phyloP scores from a whole-genome alignment of 2,329 filamentous ascomycete genomes.

The Aspergillus calidoustus region DNA sequence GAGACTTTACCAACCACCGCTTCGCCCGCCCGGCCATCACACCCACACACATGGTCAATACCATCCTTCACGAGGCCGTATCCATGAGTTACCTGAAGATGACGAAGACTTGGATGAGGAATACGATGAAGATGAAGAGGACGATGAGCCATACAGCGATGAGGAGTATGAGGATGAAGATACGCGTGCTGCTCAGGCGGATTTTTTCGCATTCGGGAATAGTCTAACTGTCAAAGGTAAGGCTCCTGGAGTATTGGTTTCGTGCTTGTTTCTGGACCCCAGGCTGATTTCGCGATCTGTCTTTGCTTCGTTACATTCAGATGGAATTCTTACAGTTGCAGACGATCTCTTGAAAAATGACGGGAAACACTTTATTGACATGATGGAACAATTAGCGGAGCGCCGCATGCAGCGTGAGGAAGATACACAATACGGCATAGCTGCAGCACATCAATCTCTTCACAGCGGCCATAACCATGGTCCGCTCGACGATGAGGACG shows the following conservation, averaged over 20 bases:
- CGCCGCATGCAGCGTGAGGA: slow-evolving; percentile 96
- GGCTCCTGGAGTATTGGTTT: slow-evolving; percentile 23
- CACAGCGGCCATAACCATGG: slow-evolving; percentile 77
- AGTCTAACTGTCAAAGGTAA: slow-evolving; percentile 90
- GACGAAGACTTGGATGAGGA: slow-evolving; percentile 59
- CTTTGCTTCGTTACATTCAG: slow-evolving; percentile 49
- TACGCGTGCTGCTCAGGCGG: slow-evolving; percentile 67
- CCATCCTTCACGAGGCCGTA: slow-evolving; percentile 74
- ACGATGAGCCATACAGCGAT: slow-evolving; percentile 70
- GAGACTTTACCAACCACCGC: slow-evolving; percentile 63
- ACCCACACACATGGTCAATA: slow-evolving; percentile 60
- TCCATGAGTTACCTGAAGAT: slow-evolving; percentile 64
- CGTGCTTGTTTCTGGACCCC: slow-evolving; percentile 23
- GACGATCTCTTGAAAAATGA: slow-evolving; percentile 99
- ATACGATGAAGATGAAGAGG: slow-evolving; percentile 70
- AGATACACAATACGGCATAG: slow-evolving; percentile 74
- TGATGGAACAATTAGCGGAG: slow-evolving; percentile 99
- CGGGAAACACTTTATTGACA: slow-evolving; percentile 99
- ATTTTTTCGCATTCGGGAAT: slow-evolving; percentile 97
- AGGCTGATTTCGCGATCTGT: slow-evolving; percentile 46
- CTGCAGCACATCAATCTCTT: slow-evolving; percentile 60
- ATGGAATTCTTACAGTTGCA: slow-evolving; percentile 97
- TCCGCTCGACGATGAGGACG: slow-evolving; percentile 74
- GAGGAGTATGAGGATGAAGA: slow-evolving; percentile 67
- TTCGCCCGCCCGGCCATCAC: slow-evolving; percentile 61